A percentile compares a stretch with the other conserved stretches of the same genome.
These are phyloP conservation scores for Phytophthora constricta DNA, from an alignment of 352 stramenopile species.

Conservation along the genomic window DNA sequence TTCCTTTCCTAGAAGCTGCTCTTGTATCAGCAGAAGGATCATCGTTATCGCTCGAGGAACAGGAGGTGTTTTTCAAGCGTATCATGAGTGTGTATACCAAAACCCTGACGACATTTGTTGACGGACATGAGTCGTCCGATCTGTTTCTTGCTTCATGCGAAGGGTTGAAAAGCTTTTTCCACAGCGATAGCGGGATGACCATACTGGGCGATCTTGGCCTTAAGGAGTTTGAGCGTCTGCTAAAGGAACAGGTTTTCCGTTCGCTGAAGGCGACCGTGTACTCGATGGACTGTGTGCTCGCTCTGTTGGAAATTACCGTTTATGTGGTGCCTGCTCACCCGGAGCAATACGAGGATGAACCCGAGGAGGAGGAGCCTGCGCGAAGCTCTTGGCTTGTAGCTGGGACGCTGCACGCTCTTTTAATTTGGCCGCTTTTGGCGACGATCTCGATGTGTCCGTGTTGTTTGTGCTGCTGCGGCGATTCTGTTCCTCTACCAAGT, in stretches of 20 bases:
- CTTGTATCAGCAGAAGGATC: slow-evolving; percentile 42
- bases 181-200: slow-evolving; percentile 34
- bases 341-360: slow-evolving; percentile 4
- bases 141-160: slow-evolving; percentile 57
- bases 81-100: slow-evolving; percentile 43
- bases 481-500: slow-evolving; percentile 44
- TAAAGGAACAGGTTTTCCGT: slow-evolving; percentile 41
- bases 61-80: slow-evolving; percentile 25
- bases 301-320: slow-evolving; percentile 51
- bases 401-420: slow-evolving; percentile 58
- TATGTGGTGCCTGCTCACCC: slow-evolving; percentile 14
- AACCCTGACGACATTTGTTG: slow-evolving; percentile 43
- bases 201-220: slow-evolving; percentile 14
- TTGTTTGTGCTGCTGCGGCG: slow-evolving; percentile 49
- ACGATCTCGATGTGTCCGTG: slow-evolving; percentile 54
- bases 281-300: slow-evolving; percentile 65
- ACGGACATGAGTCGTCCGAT: slow-evolving; percentile 44
- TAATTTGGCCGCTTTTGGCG: slow-evolving; percentile 39
- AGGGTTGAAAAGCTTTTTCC: slow-evolving; percentile 46
- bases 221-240: slow-evolving; percentile 33
- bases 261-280: slow-evolving; percentile 50
- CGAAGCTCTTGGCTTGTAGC: slow-evolving; percentile 56
- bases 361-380: slow-evolving; percentile 27
- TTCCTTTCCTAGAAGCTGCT: slow-evolving; percentile 63
- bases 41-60: slow-evolving; percentile 16